Percentiles rank a stretch among this genome's conserved stretches.
Conservation (phyloP, 2,329 filamentous ascomycete species). For the Aspergillus felis region DNA sequence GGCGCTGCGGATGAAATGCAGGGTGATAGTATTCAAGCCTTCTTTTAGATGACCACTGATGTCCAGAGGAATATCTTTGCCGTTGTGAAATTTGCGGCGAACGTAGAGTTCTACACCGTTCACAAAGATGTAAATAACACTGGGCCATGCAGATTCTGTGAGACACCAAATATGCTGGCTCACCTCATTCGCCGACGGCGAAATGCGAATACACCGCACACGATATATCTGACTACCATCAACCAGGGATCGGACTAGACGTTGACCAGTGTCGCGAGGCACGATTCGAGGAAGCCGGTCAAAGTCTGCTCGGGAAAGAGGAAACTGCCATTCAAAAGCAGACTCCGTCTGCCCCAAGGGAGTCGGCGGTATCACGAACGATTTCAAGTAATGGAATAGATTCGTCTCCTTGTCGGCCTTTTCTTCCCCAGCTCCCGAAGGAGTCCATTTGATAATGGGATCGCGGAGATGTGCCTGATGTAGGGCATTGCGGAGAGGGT, state of each 20-base stretch:
- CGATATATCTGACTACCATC: constrained; percentile 62
- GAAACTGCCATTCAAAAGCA: constrained; percentile 33
- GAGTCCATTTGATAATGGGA: constrained; percentile 41
- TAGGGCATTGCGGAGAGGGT: constrained; percentile 48
- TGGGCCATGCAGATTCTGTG: constrained; percentile 67
- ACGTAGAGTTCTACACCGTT: constrained; percentile 58
- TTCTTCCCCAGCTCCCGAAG: constrained; percentile 14
- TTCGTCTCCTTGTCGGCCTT: constrained; percentile 23
- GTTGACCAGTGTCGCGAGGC: constrained; percentile 16
- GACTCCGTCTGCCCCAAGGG: constrained; percentile 22
- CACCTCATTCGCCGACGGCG: constrained; percentile 25
- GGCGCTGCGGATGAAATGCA: constrained; percentile 46
- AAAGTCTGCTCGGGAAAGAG: constrained; percentile 27
- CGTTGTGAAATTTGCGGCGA: constrained; percentile 67
- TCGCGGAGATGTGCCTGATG: constrained; percentile 58
- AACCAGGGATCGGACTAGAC: constrained; percentile 31
- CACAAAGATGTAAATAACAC: constrained; percentile 63
- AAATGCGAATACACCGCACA: constrained; percentile 60
- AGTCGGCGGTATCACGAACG: constrained; percentile 28
- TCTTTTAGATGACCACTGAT: constrained; percentile 57
- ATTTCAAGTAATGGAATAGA: constrained; percentile 35
- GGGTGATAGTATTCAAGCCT: constrained; percentile 60
- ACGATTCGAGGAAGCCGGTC: constrained; percentile 30
- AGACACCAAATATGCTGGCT: constrained; percentile 58
- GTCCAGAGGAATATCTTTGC: constrained; percentile 72